Conservation (phyloP, 768 basidiomycete genomes). For the Royoungia palumana region DNA sequence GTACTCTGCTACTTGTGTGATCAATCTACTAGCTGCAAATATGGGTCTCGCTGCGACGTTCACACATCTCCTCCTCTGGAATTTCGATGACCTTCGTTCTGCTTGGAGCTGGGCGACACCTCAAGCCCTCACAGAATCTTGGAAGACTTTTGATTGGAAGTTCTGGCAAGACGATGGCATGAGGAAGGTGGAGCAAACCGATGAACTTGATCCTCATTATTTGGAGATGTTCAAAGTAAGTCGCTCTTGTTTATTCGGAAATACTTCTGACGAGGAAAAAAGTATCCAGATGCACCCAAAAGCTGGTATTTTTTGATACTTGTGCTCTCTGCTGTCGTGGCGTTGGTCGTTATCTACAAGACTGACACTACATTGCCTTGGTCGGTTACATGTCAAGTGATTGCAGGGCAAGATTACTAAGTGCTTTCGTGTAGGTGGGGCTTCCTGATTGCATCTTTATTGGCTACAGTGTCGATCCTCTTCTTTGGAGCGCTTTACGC, state of each 20-base stretch:
- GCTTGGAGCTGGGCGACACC: conserved; percentile 47
- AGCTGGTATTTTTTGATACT: conserved; percentile 33
- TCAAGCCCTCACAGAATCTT: conserved; percentile 21
- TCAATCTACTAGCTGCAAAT: conserved; percentile 19
- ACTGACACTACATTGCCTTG: conserved; percentile 54
- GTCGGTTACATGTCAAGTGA: conserved; percentile 18
- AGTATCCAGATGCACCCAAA: conserved; percentile 36
- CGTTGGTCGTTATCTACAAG: conserved; percentile 52
- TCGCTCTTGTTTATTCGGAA: conserved; percentile 14
- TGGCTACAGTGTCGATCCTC: conserved; percentile 50
- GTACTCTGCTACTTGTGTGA: conserved; percentile 27
- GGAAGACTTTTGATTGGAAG: conserved; percentile 32
- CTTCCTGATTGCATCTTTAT: conserved; percentile 46
- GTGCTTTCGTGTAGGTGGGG: conserved; percentile 36
- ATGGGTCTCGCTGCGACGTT: conserved; percentile 45
- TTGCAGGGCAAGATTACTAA: background rate
- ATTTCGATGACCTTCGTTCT: conserved; percentile 44
- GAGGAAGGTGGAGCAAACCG: conserved; percentile 30
- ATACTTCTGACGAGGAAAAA: background rate
- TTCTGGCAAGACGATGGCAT: conserved; percentile 33
- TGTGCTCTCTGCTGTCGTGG: conserved; percentile 40
- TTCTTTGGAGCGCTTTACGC: conserved; percentile 55
- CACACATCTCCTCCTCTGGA: conserved; percentile 52
- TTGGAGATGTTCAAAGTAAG: conserved; percentile 45
- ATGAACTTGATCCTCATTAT: conserved; percentile 53